These are phyloP conservation scores for Rubia balearica DNA, from an alignment of 305 asterid species.

Conservation along the genomic window DNA sequence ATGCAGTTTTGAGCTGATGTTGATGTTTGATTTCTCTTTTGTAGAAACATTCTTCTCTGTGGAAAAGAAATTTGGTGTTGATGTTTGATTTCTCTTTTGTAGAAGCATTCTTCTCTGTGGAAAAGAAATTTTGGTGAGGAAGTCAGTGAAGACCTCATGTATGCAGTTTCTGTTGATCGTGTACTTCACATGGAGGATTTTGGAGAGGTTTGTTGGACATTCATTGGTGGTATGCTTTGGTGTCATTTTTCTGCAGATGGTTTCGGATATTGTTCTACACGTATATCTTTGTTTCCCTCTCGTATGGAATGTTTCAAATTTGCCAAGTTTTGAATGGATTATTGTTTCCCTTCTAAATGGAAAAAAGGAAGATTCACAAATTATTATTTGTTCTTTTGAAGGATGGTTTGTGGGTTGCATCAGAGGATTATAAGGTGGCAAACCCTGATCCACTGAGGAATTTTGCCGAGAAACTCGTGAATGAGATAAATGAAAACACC, in stretches of 20 bases:
- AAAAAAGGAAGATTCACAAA: not conserved
- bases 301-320: not conserved
- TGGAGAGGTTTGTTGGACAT: conserved; percentile 63
- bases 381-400: conserved; percentile 20
- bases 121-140: conserved; percentile 58
- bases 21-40: too few relatives aligned
- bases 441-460: conserved; percentile 88
- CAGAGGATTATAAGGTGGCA: conserved; percentile 62
- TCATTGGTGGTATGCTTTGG: conserved; percentile 14
- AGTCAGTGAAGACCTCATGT: conserved; percentile 53
- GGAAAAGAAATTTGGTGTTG: too few relatives aligned
- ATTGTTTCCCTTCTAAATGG: not conserved
- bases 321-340: not conserved
- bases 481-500: conserved; percentile 65
- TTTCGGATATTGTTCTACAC: not conserved
- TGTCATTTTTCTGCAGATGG: not conserved
- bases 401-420: conserved; percentile 74
- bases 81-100: conserved; percentile 21
- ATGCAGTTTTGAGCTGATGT: conserved; percentile 21
- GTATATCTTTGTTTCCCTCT: not conserved
- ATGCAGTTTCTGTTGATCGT: conserved; percentile 57
- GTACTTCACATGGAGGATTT: conserved; percentile 79
- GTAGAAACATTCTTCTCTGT: too few relatives aligned
- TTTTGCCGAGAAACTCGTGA: conserved; percentile 67
- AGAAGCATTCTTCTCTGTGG: conserved; percentile 67